Evolutionary conservation across 331 rosid species (phyloP).

Genomic region (Cucumis variabilis): DNA sequence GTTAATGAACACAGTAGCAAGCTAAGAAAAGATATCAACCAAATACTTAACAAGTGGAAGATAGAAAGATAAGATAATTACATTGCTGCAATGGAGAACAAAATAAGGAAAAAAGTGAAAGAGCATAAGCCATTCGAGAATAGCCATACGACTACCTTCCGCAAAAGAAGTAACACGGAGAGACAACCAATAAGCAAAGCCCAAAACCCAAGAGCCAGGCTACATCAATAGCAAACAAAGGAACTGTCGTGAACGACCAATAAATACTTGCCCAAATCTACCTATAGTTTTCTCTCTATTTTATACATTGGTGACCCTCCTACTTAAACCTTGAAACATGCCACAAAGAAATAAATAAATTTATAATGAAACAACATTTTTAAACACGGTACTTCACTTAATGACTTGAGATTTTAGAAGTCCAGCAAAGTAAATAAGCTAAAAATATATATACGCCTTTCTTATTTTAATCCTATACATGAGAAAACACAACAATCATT

Average conservation of each 20-base stretch:
- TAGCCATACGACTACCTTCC: too few relatives aligned
- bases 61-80: too few relatives aligned
- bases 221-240: too few relatives aligned
- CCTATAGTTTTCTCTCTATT: conserved; percentile 89
- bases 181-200: too few relatives aligned
- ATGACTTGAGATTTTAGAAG: background rate
- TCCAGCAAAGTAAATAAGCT: background rate
- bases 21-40: too few relatives aligned
- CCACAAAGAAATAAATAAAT: conserved; percentile 18
- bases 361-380: background rate
- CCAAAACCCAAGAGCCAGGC: too few relatives aligned
- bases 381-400: background rate
- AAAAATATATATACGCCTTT: background rate
- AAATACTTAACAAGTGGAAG: too few relatives aligned
- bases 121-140: too few relatives aligned
- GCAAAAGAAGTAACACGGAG: too few relatives aligned
- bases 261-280: conserved; percentile 96
- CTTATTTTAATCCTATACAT: background rate
- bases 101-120: too few relatives aligned
- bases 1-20: too few relatives aligned
- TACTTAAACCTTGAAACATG: conserved; percentile 74
- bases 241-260: conserved; percentile 46
- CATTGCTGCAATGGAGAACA: too few relatives aligned
- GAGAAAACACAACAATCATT: background rate
- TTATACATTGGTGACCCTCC: conserved; percentile 90